A percentile compares a stretch with the other conserved stretches of the same genome.
phyloP scores from a whole-genome alignment of 352 stramenopile genomes.

The Pythium sp. region DNA sequence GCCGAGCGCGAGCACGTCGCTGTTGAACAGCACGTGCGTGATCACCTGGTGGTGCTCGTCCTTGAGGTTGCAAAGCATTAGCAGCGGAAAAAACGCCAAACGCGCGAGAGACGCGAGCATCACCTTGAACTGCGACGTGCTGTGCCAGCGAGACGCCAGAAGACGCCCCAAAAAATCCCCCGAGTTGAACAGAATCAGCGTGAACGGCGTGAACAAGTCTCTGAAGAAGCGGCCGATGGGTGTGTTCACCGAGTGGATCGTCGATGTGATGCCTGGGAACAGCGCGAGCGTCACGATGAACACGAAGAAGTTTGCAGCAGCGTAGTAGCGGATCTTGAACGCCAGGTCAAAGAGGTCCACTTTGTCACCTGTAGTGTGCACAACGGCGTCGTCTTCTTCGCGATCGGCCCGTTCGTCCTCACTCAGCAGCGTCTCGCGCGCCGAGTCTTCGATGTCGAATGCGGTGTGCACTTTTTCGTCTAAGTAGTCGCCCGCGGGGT shows the following conservation, averaged over 20 bases:
- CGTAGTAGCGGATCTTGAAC: conserved; percentile 65
- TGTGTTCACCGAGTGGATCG: conserved; percentile 61
- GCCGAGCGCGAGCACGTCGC: conserved; percentile 55
- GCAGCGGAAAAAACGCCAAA: conserved; percentile 53
- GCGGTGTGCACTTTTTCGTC: conserved; percentile 12
- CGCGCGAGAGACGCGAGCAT: conserved; percentile 40
- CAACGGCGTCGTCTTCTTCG: conserved; percentile 10
- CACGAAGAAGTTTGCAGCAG: conserved; percentile 59
- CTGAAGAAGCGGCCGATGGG: conserved; percentile 46
- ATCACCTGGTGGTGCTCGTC: conserved; percentile 65
- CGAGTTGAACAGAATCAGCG: conserved; percentile 77
- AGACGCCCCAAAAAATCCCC: conserved; percentile 70
- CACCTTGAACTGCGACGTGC: conserved; percentile 33
- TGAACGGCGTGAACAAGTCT: conserved; percentile 73
- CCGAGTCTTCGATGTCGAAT: conserved; percentile 21
- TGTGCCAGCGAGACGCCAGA: conserved; percentile 34
- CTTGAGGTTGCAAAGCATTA: conserved; percentile 78
- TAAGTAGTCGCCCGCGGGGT: conserved; percentile 25
- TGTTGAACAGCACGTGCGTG: conserved; percentile 71
- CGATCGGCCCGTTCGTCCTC: conserved; percentile 16
- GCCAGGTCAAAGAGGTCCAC: conserved; percentile 49
- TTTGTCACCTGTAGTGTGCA: conserved; percentile 15
- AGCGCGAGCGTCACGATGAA: conserved; percentile 75
- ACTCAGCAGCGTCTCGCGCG: conserved; percentile 36
- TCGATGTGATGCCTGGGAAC: conserved; percentile 74